Evolutionary conservation across 371 early-diverging fungal species (phyloP).

Genomic region (Mortierella sp.): DNA sequence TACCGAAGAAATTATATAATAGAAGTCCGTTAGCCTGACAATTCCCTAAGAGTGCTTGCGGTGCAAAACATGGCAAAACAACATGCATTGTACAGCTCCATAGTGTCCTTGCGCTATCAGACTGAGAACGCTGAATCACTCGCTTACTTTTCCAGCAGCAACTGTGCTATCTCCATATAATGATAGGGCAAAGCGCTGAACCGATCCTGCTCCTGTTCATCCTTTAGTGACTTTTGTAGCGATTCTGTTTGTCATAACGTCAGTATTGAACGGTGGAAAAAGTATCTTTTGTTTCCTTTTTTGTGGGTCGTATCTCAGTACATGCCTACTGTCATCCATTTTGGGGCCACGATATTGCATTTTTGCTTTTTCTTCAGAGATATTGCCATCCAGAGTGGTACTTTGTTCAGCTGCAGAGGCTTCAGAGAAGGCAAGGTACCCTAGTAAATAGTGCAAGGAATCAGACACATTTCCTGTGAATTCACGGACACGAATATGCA

Average conservation of each 20-base stretch:
- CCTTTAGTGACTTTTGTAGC: conserved; percentile 67
- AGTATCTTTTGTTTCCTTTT: no score
- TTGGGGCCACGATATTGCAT: conserved; percentile 86
- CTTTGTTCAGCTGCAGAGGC: conserved; percentile 77
- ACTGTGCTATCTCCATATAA: conserved; percentile 84
- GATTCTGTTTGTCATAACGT: conserved; percentile 63
- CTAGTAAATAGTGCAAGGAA: conserved; percentile 52
- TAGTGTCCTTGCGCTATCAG: no score
- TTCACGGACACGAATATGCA: no score
- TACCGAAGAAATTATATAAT: conserved; percentile 47
- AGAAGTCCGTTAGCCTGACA: no score
- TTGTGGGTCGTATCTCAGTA: no score
- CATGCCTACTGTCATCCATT: conserved; percentile 80
- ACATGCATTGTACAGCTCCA: no score
- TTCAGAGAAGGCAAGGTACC: conserved; percentile 79
- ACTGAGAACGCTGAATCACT: no score
- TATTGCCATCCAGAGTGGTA: conserved; percentile 91
- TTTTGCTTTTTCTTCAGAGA: conserved; percentile 83
- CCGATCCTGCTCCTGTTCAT: conserved; percentile 61
- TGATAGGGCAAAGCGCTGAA: conserved; percentile 84
- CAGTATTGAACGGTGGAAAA: no score
- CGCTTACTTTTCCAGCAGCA: conserved; percentile 77
- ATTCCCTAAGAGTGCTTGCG: no score
- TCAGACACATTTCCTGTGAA: no score
- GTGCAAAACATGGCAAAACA: conserved; percentile 6